Conservation (phyloP, 352 stramenopile genomes). For the Halophytophthora batemanensis region DNA sequence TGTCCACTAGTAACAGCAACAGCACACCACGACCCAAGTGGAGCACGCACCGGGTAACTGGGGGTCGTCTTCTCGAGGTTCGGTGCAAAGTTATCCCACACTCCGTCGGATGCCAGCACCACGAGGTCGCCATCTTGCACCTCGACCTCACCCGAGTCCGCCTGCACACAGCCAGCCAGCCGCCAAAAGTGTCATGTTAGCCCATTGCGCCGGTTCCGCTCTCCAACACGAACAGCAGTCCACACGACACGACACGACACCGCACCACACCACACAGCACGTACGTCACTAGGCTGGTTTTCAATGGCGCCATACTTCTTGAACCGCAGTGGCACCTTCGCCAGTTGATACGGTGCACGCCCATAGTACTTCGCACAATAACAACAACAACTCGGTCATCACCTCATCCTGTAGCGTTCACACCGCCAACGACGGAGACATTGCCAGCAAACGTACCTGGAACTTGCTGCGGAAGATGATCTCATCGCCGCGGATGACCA, state of each 20-base stretch:
- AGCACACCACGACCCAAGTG: neutral
- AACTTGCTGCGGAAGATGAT: slow-evolving; percentile 78
- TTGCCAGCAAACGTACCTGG: slow-evolving; percentile 26
- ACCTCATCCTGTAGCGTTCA: neutral
- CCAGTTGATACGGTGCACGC: slow-evolving; percentile 70
- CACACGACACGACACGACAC: slow-evolving; percentile 7
- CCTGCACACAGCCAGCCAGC: slow-evolving; percentile 27
- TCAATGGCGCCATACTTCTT: slow-evolving; percentile 78
- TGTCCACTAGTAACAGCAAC: neutral
- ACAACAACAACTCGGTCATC: slow-evolving; percentile 1
- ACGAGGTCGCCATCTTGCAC: slow-evolving; percentile 76
- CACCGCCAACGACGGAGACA: neutral
- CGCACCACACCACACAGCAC: slow-evolving; percentile 11
- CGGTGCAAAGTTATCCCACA: slow-evolving; percentile 79
- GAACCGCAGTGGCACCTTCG: slow-evolving; percentile 71
- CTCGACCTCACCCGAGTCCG: slow-evolving; percentile 64
- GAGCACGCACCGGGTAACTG: slow-evolving; percentile 53
- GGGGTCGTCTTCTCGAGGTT: slow-evolving; percentile 43
- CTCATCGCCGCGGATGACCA: slow-evolving; percentile 55
- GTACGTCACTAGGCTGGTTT: slow-evolving; percentile 68
- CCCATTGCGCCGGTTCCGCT: neutral
- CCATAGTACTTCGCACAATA: slow-evolving; percentile 47
- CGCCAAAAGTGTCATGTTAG: neutral
- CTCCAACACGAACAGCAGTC: neutral
- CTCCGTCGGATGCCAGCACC: slow-evolving; percentile 74